These are phyloP conservation scores for Venturia oleaginea DNA, from an alignment of 2,329 filamentous ascomycete genomes.

Conservation along the genomic window DNA sequence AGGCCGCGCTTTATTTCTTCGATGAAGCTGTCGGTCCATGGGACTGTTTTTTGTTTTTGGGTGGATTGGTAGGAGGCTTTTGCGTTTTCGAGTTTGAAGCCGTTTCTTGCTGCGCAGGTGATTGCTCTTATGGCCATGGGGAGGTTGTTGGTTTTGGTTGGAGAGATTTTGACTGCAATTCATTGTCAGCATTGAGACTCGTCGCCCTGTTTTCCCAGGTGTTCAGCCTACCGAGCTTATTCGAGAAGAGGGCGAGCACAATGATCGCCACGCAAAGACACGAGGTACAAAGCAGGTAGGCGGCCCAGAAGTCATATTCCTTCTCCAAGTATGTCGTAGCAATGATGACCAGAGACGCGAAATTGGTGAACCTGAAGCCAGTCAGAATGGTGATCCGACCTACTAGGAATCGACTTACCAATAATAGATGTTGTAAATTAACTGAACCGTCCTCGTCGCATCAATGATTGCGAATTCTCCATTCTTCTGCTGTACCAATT, in stretches of 20 bases:
- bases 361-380: slow-evolving; percentile 16
- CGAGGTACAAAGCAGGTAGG: slow-evolving; percentile 51
- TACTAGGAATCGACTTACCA: slow-evolving; percentile 21
- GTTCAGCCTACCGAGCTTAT: neutral
- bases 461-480: slow-evolving; percentile 27
- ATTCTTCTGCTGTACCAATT: slow-evolving; percentile 17
- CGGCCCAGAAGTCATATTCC: slow-evolving; percentile 57
- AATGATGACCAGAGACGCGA: slow-evolving; percentile 49
- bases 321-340: slow-evolving; percentile 60
- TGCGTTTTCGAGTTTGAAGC: slow-evolving; percentile 22
- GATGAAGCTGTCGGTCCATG: slow-evolving; percentile 23
- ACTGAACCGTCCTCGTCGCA: slow-evolving; percentile 28
- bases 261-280: slow-evolving; percentile 53
- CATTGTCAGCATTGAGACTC: neutral
- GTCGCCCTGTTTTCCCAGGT: neutral
- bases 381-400: neutral
- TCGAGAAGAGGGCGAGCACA: slow-evolving; percentile 35
- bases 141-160: slow-evolving; percentile 20
- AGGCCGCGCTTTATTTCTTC: slow-evolving; percentile 24
- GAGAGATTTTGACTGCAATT: slow-evolving; percentile 17
- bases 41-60: slow-evolving; percentile 19
- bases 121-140: slow-evolving; percentile 22
- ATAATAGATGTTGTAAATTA: slow-evolving; percentile 32
- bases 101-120: slow-evolving; percentile 21
- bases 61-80: slow-evolving; percentile 22